Percentiles rank a stretch among this genome's conserved stretches.
phyloP scores from a whole-genome alignment of 2,329 filamentous ascomycete genomes.

The Anisogramma anomala region DNA sequence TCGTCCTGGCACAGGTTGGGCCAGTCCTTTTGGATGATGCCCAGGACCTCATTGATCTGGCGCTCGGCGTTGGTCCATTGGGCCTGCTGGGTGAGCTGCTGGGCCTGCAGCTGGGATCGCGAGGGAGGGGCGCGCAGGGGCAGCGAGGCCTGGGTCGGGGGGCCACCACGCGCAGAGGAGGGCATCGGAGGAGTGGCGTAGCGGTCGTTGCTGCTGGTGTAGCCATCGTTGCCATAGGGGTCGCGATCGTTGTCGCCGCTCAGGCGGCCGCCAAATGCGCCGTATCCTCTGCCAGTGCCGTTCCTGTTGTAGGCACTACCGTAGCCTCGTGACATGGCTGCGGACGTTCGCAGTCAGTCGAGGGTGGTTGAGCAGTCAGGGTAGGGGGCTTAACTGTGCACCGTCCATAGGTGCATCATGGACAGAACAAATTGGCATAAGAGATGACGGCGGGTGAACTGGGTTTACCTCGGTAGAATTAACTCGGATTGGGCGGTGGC shows the following conservation, averaged over 20 bases:
- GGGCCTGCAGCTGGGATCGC: constrained; percentile 20
- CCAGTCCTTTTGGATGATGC: constrained; percentile 82
- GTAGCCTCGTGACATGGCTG: constrained; percentile 40
- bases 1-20: constrained; percentile 79
- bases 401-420: too few relatives aligned
- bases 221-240: constrained; percentile 35
- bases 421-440: too few relatives aligned
- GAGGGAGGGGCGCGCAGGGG: constrained; percentile 23
- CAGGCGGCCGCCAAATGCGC: constrained; percentile 27
- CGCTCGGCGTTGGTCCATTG: constrained; percentile 38
- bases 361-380: too few relatives aligned
- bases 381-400: too few relatives aligned
- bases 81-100: constrained; percentile 16
- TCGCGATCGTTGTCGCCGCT: constrained; percentile 32
- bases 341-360: neutral
- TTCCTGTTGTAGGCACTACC: constrained; percentile 31
- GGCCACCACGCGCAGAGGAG: constrained; percentile 21
- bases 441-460: too few relatives aligned
- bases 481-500: too few relatives aligned
- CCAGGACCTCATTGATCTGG: constrained; percentile 54
- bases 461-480: too few relatives aligned
- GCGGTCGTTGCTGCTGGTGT: constrained; percentile 27
- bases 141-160: constrained; percentile 21
- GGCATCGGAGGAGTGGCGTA: constrained; percentile 26
- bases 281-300: constrained; percentile 32